Conservation (phyloP, 352 stramenopile genomes). For the Phytopythium vexans region DNA sequence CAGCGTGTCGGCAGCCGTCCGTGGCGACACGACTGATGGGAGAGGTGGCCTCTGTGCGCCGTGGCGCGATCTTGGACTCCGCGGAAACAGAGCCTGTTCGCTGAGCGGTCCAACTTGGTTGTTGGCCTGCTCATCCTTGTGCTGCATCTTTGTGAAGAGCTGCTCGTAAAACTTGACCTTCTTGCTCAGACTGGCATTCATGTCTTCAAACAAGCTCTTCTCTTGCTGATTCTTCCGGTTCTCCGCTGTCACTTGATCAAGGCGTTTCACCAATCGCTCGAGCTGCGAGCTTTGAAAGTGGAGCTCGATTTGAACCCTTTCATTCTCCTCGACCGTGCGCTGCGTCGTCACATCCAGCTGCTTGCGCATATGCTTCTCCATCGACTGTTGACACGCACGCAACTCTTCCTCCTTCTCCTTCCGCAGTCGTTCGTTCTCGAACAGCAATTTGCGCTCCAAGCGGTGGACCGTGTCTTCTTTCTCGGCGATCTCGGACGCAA, state of each 20-base stretch:
- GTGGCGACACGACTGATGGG: no score
- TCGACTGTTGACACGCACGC: slow-evolving; percentile 29
- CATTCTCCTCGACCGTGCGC: slow-evolving; percentile 65
- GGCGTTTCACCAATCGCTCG: slow-evolving; percentile 48
- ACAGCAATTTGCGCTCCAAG: slow-evolving; percentile 54
- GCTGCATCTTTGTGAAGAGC: slow-evolving; percentile 60
- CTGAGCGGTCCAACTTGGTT: slow-evolving; percentile 5
- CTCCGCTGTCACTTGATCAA: slow-evolving; percentile 32
- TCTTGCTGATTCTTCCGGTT: slow-evolving; percentile 39
- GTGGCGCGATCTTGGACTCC: slow-evolving; percentile 9
- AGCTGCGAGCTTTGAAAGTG: slow-evolving; percentile 57
- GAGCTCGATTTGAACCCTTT: slow-evolving; percentile 55
- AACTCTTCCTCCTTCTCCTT: slow-evolving; percentile 52
- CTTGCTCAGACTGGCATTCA: slow-evolving; percentile 52
- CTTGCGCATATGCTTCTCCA: slow-evolving; percentile 46
- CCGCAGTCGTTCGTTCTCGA: slow-evolving; percentile 50
- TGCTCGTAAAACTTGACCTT: slow-evolving; percentile 72
- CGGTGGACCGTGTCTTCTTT: slow-evolving; percentile 47
- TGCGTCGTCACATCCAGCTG: slow-evolving; percentile 63
- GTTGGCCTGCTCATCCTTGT: slow-evolving; percentile 32
- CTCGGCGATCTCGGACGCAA: slow-evolving; percentile 20
- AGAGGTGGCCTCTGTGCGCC: slow-evolving; percentile 7
- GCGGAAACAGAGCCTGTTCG: slow-evolving; percentile 12
- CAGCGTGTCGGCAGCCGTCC: no score
- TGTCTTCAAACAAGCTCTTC: slow-evolving; percentile 59